Percentiles rank a stretch among this genome's conserved stretches.
Conservation (phyloP, 2,329 filamentous ascomycete genomes). For the Penicillium palitans region DNA sequence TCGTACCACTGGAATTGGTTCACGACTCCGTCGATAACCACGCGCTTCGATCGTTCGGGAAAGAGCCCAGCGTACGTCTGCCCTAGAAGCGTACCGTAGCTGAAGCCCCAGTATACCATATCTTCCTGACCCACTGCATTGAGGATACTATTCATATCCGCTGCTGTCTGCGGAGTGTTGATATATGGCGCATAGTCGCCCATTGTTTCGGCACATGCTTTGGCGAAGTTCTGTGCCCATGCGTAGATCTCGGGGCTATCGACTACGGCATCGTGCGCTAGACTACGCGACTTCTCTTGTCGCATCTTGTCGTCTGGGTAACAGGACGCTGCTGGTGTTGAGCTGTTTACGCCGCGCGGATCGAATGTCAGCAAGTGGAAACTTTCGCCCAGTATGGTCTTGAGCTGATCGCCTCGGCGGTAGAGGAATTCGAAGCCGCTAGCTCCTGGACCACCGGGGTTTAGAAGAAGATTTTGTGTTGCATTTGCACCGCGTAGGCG, state of each 20-base stretch:
- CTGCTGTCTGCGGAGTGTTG: constrained; percentile 53
- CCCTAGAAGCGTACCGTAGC: constrained; percentile 43
- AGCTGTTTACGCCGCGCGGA: constrained; percentile 49
- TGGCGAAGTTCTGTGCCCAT: constrained; percentile 45
- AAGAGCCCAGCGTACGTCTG: constrained; percentile 45
- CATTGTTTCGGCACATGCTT: constrained; percentile 48
- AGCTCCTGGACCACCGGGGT: constrained; percentile 53
- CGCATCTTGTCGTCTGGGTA: constrained; percentile 42
- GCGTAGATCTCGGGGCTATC: constrained; percentile 41
- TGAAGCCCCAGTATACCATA: constrained; percentile 47
- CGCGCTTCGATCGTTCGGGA: constrained; percentile 30
- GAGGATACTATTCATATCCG: constrained; percentile 54
- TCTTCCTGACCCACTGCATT: constrained; percentile 44
- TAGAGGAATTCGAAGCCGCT: constrained; percentile 43
- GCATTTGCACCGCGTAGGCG: constrained; percentile 49
- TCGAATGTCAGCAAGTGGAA: constrained; percentile 53
- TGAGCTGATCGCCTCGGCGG: constrained; percentile 39
- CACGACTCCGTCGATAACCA: constrained; percentile 27
- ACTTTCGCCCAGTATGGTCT: constrained; percentile 43
- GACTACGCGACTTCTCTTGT: constrained; percentile 32
- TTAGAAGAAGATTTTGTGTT: constrained; percentile 48
- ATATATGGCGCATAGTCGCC: constrained; percentile 49
- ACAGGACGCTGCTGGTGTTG: constrained; percentile 41
- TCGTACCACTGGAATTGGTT: constrained; percentile 32
- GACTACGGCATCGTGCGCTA: constrained; percentile 11